Percentiles rank a stretch among this genome's conserved stretches.
Conservation (phyloP, 768 basidiomycete species). For the Steccherinum ochraceum region DNA sequence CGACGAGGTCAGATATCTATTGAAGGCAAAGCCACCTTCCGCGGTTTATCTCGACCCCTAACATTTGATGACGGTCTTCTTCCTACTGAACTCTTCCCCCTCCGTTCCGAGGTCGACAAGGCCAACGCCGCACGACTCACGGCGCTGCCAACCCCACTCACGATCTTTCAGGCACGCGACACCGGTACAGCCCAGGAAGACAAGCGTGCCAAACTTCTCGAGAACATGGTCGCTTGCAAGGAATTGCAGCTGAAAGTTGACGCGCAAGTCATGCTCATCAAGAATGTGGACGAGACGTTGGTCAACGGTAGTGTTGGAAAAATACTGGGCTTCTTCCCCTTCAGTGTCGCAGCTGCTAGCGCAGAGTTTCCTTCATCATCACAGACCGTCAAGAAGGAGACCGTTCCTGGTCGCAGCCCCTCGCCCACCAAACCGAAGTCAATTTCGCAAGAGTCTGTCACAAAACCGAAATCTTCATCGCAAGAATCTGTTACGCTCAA, state of each 20-base stretch:
- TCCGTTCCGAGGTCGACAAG: constrained; percentile 61
- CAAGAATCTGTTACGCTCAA: constrained; percentile 17
- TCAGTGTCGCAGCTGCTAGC: constrained; percentile 16
- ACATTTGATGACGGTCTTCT: constrained; percentile 25
- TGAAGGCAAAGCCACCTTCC: constrained; percentile 42
- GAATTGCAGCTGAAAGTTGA: constrained; percentile 50
- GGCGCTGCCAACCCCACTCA: constrained; percentile 35
- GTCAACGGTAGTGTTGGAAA: constrained; percentile 66
- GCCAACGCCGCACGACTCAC: constrained; percentile 53
- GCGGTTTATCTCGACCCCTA: constrained; percentile 34
- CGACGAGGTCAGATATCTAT: constrained; percentile 51
- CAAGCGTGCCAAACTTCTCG: constrained; percentile 47
- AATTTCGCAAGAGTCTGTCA: constrained; percentile 8
- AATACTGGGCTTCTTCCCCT: constrained; percentile 46
- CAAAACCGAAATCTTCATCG: constrained; percentile 13
- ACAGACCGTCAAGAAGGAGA: neutral
- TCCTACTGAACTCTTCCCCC: constrained; percentile 55
- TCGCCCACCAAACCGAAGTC: constrained; percentile 5
- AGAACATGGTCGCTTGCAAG: constrained; percentile 56
- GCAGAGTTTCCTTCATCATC: neutral
- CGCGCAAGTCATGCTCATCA: constrained; percentile 66
- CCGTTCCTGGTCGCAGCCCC: neutral
- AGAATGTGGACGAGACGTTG: constrained; percentile 56
- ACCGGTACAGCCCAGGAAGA: constrained; percentile 34
- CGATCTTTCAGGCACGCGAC: constrained; percentile 47